Evolutionary conservation across 2,329 filamentous ascomycete species (phyloP), one percentile per base, ranked within the genome.

Genomic region (Berkeleyomyces basicola): DNA sequence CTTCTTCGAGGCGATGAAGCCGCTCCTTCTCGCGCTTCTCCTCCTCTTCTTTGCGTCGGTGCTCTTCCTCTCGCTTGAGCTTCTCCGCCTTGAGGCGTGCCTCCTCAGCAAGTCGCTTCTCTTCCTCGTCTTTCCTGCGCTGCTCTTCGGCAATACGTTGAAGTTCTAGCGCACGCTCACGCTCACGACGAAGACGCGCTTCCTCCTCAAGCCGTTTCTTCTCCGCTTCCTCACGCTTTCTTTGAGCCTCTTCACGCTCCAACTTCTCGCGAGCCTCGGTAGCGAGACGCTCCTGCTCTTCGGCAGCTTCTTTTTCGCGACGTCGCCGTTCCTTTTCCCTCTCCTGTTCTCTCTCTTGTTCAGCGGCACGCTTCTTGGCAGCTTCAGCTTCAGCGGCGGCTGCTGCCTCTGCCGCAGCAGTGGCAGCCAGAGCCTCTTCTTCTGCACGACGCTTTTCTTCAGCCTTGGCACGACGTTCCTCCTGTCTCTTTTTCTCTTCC

Each of bases 41-140:
- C 10, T 74, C 70, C 61, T 75, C 72, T 59, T 74, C 74, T 57
- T 73, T 72, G 40, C 70, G 71, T 57, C 69, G 72, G 59, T 70
- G 72, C 61, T 75, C 72, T 60, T 74, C 74, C 58, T 73, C 71
- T 36, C 70, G 71, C 55, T 69, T 72, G 60, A 71, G 72, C 61
- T 73, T 70, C 44, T 71, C 70, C 61, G 74, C 72, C 23, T 61
- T 46, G 11, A 59, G 53, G 9, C 70, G 70, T 36, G 70, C 69
- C 63, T 70, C 67, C 43, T 66, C 65, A 46, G 67, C 67, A 51
- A 70, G 69, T 44, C 69, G 67, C 55, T 69, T 62, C 65, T 68
- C 61, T 36, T 72, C 68, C 46, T 70, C 67, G 53, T 71, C 70
- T 42, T 70, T 67, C 62, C 74, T 72, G 5, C 69, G 70, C 43